Percentiles rank a stretch among this genome's conserved stretches.
Conservation (phyloP, 441 rosid species). For the Kokia cookei region DNA sequence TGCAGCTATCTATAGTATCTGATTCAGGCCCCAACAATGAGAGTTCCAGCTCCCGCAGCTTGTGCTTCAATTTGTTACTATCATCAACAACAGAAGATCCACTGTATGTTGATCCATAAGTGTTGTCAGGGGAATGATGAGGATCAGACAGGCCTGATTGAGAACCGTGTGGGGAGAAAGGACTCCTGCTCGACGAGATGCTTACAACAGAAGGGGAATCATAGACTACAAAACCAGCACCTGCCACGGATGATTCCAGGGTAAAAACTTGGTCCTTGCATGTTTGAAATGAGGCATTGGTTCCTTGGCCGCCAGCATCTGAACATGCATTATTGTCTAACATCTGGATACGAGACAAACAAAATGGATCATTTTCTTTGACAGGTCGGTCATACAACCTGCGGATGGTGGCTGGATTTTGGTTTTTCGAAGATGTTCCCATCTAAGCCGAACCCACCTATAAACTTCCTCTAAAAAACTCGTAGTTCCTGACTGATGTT, state of each 20-base stretch:
- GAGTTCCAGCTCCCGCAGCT: slow-evolving; percentile 49
- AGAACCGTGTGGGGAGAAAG: slow-evolving; percentile 58
- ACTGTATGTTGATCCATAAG: slow-evolving; percentile 50
- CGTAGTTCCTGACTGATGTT: neutral
- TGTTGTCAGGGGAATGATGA: slow-evolving; percentile 37
- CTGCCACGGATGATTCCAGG: slow-evolving; percentile 51
- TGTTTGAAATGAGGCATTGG: slow-evolving; percentile 32
- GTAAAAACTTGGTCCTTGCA: slow-evolving; percentile 45
- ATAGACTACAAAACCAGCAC: slow-evolving; percentile 19
- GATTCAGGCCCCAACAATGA: slow-evolving; percentile 54
- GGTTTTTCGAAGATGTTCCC: slow-evolving; percentile 45
- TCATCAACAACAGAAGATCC: slow-evolving; percentile 45
- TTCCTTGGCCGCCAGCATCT: slow-evolving; percentile 40
- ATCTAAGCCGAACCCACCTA: slow-evolving; percentile 21
- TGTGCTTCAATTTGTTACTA: slow-evolving; percentile 32
- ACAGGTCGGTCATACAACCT: slow-evolving; percentile 32
- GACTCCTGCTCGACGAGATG: slow-evolving; percentile 39
- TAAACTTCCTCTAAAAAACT: neutral
- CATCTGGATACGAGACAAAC: slow-evolving; percentile 28
- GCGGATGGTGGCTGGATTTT: slow-evolving; percentile 28
- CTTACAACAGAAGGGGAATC: slow-evolving; percentile 48
- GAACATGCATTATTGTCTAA: slow-evolving; percentile 29
- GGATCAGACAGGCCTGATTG: slow-evolving; percentile 47
- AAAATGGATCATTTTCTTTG: slow-evolving; percentile 26
- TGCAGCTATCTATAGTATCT: slow-evolving; percentile 26